A percentile compares a stretch with the other conserved stretches of the same genome.
These are phyloP conservation scores for Dioscorea dumetorum DNA, from an alignment of 106 monocot genomes.

Conservation along the genomic window DNA sequence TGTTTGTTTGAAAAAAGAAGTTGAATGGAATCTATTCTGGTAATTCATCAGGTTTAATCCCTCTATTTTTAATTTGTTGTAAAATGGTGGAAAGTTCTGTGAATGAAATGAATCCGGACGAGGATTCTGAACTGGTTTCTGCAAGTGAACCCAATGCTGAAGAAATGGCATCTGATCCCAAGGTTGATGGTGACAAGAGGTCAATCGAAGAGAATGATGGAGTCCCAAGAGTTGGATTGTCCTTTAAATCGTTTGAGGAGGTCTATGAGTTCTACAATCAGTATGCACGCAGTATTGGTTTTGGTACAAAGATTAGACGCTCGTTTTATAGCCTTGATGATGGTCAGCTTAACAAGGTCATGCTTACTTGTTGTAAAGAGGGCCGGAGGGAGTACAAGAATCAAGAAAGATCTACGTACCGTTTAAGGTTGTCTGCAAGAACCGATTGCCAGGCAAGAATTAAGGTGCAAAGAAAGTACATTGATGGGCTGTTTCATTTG, in stretches of 20 bases:
- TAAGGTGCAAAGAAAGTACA: constrained; percentile 34
- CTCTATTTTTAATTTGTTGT: constrained; percentile 1
- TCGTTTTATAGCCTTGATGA: constrained; percentile 52
- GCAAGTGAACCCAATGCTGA: constrained; percentile 14
- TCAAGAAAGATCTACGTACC: constrained; percentile 35
- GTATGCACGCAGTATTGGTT: constrained; percentile 35
- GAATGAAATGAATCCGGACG: constrained; percentile 1
- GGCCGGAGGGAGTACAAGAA: constrained; percentile 47
- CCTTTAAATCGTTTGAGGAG: constrained; percentile 39
- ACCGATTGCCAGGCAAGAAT: constrained; percentile 46
- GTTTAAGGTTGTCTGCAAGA: constrained; percentile 35
- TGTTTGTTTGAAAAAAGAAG: too few relatives aligned
- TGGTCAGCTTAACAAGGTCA: constrained; percentile 44
- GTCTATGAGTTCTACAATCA: constrained; percentile 44
- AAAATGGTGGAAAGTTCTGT: constrained; percentile 14
- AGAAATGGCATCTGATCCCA: neutral
- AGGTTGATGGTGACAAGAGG: constrained; percentile 5
- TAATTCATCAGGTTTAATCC: neutral
- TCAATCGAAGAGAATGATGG: constrained; percentile 9
- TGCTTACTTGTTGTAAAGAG: constrained; percentile 46
- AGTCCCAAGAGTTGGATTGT: constrained; percentile 28
- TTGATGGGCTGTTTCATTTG: constrained; percentile 43
- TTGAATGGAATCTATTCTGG: too few relatives aligned
- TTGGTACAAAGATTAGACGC: constrained; percentile 45
- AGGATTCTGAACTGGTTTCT: constrained; percentile 9